A percentile compares a stretch with the other conserved stretches of the same genome.
Conservation (phyloP, 192 early-diverging fungal genomes). For the Lobulomyces angularis region DNA sequence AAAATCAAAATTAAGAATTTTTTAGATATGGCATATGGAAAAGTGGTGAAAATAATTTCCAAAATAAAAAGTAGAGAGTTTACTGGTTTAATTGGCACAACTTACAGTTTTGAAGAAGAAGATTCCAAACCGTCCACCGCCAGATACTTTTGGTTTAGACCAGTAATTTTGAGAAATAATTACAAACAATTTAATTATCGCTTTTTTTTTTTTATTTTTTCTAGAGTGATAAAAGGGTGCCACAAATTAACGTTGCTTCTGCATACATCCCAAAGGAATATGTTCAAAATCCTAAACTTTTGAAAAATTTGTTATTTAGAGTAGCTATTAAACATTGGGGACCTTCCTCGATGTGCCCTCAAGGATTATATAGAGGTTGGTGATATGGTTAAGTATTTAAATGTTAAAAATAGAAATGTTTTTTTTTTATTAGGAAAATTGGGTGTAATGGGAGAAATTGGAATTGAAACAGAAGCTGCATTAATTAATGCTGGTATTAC, state of each 20-base stretch:
- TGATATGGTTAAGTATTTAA: no score
- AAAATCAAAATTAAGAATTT: conserved; percentile 2
- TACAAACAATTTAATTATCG: conserved; percentile 1
- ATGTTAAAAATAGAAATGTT: no score
- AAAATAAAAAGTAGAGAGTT: conserved; percentile 6
- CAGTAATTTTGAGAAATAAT: conserved; percentile 30
- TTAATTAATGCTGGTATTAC: conserved; percentile 72
- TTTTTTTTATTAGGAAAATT: conserved; percentile 55
- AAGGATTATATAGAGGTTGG: no score
- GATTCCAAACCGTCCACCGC: conserved; percentile 32
- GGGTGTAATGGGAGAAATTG: conserved; percentile 66
- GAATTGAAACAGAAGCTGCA: conserved; percentile 66
- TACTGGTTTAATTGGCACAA: conserved; percentile 22
- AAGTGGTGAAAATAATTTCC: neutral
- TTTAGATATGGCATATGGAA: neutral
- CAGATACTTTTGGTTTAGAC: conserved; percentile 68
- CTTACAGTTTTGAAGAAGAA: conserved; percentile 27
- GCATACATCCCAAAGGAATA: conserved; percentile 59
- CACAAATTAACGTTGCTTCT: conserved; percentile 61
- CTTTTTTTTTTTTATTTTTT: conserved; percentile 3
- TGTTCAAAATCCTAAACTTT: conserved; percentile 46
- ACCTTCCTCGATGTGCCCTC: conserved; percentile 54
- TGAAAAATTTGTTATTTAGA: conserved; percentile 36
- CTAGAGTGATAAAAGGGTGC: conserved; percentile 62
- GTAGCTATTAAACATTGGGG: conserved; percentile 63